Conservation (phyloP, 129 eudicot genomes). For the Ambrosia artemisiifolia region DNA sequence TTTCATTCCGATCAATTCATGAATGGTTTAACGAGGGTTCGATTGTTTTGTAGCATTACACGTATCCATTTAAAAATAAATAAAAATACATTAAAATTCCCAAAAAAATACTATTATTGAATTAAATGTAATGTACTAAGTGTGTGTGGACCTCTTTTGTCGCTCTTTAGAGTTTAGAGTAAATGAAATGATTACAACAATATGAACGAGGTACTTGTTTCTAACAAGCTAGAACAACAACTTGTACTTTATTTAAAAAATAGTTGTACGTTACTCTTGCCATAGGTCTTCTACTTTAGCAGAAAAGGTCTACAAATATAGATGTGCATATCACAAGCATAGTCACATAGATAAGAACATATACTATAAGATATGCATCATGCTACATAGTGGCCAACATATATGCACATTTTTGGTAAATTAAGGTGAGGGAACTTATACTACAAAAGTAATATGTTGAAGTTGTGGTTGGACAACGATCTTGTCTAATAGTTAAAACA, state of each 20-base stretch:
- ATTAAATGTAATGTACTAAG: no score
- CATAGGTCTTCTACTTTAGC: not conserved
- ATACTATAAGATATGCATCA: conserved; percentile 7
- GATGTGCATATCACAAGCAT: conserved; percentile 3
- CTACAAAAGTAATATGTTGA: not conserved
- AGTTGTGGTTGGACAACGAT: conserved; percentile 6
- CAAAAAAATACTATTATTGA: no score
- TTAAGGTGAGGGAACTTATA: not conserved
- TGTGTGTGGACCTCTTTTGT: not conserved
- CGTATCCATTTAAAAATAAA: no score
- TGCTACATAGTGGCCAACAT: conserved; percentile 28
- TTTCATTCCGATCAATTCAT: no score
- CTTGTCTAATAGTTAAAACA: not conserved
- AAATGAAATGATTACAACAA: not conserved
- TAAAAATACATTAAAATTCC: no score
- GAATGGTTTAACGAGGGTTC: no score
- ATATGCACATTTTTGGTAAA: conserved; percentile 27
- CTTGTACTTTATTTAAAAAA: conserved; percentile 1
- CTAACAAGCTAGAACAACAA: not conserved
- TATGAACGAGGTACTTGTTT: not conserved
- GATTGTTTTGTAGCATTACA: no score
- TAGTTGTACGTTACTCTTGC: not conserved
- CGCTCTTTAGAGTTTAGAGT: conserved; percentile 1
- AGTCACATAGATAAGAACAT: not conserved
- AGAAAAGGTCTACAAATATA: not conserved